Evolutionary conservation across 2,329 filamentous ascomycete species (phyloP).

Genomic region (Ceratocystis cubensis): DNA sequence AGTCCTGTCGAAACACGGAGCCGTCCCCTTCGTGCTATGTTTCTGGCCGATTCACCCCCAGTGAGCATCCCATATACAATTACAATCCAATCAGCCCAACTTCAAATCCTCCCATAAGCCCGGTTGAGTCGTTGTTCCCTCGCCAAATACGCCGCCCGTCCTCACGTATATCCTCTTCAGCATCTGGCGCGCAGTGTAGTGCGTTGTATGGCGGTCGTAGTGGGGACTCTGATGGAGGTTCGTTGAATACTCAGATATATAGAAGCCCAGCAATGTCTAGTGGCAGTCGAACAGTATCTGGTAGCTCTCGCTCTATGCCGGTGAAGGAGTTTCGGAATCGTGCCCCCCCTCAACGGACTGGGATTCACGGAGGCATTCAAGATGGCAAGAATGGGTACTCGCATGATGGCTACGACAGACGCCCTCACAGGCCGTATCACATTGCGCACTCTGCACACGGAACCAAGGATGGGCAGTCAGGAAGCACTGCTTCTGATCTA

Average conservation of each 20-base stretch:
- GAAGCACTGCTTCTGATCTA: background rate
- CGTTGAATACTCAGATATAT: background rate
- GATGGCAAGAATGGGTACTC: background rate
- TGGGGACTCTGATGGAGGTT: conserved; percentile 5
- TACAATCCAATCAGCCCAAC: conserved; percentile 18
- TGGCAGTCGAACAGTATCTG: conserved; percentile 3
- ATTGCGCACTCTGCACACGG: background rate
- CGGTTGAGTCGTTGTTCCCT: conserved; percentile 5
- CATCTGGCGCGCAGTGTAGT: background rate
- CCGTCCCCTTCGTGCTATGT: conserved; percentile 7
- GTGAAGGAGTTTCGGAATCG: conserved; percentile 7
- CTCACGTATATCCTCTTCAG: conserved; percentile 11
- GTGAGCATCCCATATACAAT: conserved; percentile 17
- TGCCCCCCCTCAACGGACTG: conserved; percentile 9
- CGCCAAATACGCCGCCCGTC: conserved; percentile 5
- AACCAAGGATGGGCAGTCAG: background rate
- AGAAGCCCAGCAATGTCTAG: background rate
- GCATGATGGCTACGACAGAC: conserved; percentile 12
- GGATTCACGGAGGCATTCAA: conserved; percentile 1
- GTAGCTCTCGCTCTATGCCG: conserved; percentile 4
- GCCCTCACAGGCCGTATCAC: conserved; percentile 13
- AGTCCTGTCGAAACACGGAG: conserved; percentile 9
- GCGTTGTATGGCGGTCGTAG: background rate
- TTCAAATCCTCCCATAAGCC: background rate
- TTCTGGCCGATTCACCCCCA: conserved; percentile 11